Evolutionary conservation across 2,329 filamentous ascomycete species (phyloP).

Genomic region (Diaporthe eres): DNA sequence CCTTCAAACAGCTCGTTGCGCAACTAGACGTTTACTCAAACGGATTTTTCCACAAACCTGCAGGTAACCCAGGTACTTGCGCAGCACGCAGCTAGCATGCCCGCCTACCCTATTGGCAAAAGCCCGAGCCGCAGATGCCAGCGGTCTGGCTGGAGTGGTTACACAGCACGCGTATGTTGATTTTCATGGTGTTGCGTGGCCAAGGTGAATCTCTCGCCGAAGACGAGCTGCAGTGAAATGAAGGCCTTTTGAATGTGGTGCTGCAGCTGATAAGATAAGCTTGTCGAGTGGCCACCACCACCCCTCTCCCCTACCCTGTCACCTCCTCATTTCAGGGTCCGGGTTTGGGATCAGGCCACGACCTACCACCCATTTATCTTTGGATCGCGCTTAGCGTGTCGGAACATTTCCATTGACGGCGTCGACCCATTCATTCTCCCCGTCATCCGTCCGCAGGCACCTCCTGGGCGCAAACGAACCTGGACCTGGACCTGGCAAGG

Average conservation of each 20-base stretch:
- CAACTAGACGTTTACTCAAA: too few species aligned
- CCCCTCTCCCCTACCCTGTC: too few species aligned
- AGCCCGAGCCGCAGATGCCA: too few species aligned
- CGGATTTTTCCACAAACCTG: too few species aligned
- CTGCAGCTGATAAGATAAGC: not conserved
- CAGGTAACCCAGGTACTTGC: too few species aligned
- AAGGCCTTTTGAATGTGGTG: not conserved
- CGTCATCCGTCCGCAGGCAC: not conserved
- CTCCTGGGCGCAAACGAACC: slow-evolving; percentile 1
- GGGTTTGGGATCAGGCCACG: not conserved
- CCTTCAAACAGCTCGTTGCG: too few species aligned
- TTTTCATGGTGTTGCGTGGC: not conserved
- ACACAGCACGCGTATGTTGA: too few species aligned
- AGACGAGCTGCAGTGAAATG: not conserved
- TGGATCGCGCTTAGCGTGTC: slow-evolving; percentile 19
- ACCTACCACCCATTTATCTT: slow-evolving; percentile 1
- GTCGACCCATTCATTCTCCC: not conserved
- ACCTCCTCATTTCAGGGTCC: not conserved
- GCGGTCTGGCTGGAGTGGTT: not conserved
- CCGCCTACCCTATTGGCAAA: too few species aligned
- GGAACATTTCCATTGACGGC: slow-evolving; percentile 20
- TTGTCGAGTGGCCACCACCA: not conserved
- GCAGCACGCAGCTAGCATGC: too few species aligned
- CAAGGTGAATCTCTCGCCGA: too few species aligned
- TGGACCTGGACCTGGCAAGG: not conserved